These are phyloP conservation scores for Colletotrichum sp. DNA, from an alignment of 2,329 filamentous ascomycete species.

Conservation along the genomic window DNA sequence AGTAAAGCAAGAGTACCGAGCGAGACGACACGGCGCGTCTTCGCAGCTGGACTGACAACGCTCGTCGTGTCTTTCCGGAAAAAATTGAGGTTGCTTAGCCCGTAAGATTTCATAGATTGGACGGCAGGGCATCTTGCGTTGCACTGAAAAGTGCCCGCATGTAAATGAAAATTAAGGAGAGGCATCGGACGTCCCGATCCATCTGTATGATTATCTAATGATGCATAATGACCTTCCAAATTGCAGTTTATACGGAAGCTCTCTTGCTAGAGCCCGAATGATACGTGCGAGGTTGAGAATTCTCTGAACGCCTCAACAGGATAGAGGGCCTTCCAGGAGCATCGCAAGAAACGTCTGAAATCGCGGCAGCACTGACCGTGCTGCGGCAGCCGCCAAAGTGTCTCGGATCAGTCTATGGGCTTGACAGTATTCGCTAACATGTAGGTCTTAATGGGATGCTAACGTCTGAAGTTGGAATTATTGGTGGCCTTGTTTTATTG, in stretches of 20 bases:
- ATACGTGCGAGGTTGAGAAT: neutral
- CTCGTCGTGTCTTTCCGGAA: fast-evolving
- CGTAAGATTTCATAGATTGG: neutral
- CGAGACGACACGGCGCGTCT: neutral
- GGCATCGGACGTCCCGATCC: neutral
- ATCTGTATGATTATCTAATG: neutral
- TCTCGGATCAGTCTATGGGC: neutral
- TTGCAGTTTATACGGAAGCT: neutral
- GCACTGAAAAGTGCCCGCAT: fast-evolving
- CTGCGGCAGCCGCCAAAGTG: neutral
- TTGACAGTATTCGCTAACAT: neutral
- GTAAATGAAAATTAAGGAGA: neutral
- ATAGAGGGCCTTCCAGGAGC: neutral
- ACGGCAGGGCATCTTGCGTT: fast-evolving
- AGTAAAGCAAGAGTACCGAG: neutral
- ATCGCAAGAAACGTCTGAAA: neutral
- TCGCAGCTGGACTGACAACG: fast-evolving
- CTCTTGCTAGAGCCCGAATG: neutral
- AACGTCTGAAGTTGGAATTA: neutral
- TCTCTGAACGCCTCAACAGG: neutral
- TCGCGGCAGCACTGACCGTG: neutral
- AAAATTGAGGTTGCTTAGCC: neutral
- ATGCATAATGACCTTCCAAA: neutral
- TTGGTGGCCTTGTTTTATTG: neutral
- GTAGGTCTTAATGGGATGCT: neutral